Percentiles rank a stretch among this genome's conserved stretches.
Conservation (phyloP, 2,329 filamentous ascomycete species). For the Xylariomycetidae sp. region DNA sequence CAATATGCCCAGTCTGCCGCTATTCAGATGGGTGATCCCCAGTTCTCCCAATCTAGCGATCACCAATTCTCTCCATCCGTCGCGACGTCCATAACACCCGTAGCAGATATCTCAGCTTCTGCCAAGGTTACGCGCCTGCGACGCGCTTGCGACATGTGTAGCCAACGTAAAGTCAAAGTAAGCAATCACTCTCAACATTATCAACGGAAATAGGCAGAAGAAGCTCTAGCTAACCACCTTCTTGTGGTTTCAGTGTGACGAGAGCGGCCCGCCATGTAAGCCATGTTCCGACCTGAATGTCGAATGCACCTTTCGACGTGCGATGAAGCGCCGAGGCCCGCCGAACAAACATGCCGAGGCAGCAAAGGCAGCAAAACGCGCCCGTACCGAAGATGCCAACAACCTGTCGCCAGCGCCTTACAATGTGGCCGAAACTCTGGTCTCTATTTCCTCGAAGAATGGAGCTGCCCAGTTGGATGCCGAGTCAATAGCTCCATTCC, state of each 20-base stretch:
- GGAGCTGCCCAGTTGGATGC: slow-evolving; percentile 45
- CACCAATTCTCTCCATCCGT: slow-evolving; percentile 1
- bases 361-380: slow-evolving; percentile 48
- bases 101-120: slow-evolving; percentile 2
- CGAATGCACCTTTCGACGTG: slow-evolving; percentile 53
- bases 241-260: slow-evolving; percentile 40
- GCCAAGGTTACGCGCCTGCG: slow-evolving; percentile 52
- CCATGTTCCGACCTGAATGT: slow-evolving; percentile 54
- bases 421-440: slow-evolving; percentile 43
- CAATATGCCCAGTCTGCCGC: slow-evolving; percentile 30
- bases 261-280: slow-evolving; percentile 50
- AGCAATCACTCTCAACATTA: slow-evolving; percentile 3
- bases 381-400: slow-evolving; percentile 31
- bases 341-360: slow-evolving; percentile 56
- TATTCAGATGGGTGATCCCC: slow-evolving; percentile 22
- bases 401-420: slow-evolving; percentile 38
- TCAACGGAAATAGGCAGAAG: no score
- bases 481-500: slow-evolving; percentile 67
- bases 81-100: background rate
- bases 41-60: slow-evolving; percentile 14
- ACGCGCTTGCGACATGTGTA: slow-evolving; percentile 58
- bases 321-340: slow-evolving; percentile 54
- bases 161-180: slow-evolving; percentile 56
- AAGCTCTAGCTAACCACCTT: slow-evolving; percentile 3
- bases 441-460: slow-evolving; percentile 38